A percentile compares a stretch with the other conserved stretches of the same genome.
These are phyloP conservation scores for Chaetomiaceae sp. DNA, from an alignment of 2,329 filamentous ascomycete species.

Conservation along the genomic window DNA sequence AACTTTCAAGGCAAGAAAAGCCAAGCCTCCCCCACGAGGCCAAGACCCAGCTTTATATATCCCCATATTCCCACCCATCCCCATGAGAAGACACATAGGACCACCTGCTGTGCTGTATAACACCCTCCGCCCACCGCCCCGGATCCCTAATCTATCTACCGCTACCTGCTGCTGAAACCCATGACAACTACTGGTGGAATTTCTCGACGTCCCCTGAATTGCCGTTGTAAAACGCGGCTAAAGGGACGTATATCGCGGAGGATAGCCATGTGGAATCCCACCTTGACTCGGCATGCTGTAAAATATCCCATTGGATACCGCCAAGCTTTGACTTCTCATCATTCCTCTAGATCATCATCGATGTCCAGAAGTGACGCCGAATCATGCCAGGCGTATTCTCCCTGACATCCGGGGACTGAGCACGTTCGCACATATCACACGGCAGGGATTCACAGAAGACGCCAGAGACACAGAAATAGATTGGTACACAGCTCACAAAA, in stretches of 20 bases:
- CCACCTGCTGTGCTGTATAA: too few species aligned
- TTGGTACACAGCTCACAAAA: constrained; percentile 61
- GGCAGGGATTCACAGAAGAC: not conserved
- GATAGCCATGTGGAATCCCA: not conserved
- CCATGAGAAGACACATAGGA: too few species aligned
- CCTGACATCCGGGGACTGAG: not conserved
- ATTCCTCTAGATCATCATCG: not conserved
- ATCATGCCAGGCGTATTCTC: not conserved
- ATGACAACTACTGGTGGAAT: constrained; percentile 4
- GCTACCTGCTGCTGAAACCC: not conserved
- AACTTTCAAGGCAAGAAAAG: too few species aligned
- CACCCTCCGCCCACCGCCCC: too few species aligned
- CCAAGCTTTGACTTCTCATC: not conserved
- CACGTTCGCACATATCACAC: not conserved
- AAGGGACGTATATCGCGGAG: constrained; percentile 2
- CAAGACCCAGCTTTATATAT: too few species aligned
- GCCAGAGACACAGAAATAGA: constrained; percentile 41
- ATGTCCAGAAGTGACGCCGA: constrained; percentile 6
- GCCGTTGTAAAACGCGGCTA: constrained; percentile 12
- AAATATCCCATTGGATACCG: constrained; percentile 9
- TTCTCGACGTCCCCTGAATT: not conserved
- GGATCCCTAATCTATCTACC: too few species aligned
- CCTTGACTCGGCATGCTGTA: too few species aligned
- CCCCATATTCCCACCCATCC: too few species aligned
- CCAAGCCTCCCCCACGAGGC: too few species aligned